phyloP scores from a whole-genome alignment of 164 flowering plant genomes.

The Santalum album region DNA sequence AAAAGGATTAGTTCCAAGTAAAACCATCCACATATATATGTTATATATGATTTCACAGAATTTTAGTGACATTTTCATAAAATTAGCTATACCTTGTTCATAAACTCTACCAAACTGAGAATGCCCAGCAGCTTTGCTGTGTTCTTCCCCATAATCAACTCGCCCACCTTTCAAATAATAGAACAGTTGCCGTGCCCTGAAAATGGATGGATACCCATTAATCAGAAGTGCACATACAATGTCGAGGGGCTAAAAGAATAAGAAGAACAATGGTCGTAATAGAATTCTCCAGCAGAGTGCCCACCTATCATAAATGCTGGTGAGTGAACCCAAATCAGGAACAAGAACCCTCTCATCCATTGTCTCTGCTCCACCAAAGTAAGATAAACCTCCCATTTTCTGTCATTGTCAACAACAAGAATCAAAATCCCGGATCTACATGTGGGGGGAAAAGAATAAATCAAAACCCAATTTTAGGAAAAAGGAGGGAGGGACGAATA shows the following conservation, averaged over 20 bases:
- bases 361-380: slow-evolving; percentile 3
- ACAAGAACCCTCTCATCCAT: background rate
- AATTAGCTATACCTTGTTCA: background rate
- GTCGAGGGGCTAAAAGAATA: background rate
- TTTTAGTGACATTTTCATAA: too few relatives aligned
- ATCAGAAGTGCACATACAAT: too few relatives aligned
- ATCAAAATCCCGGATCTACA: background rate
- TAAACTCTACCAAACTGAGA: slow-evolving; percentile 3
- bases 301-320: slow-evolving; percentile 1
- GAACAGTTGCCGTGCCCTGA: slow-evolving; percentile 3
- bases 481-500: background rate
- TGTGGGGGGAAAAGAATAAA: too few relatives aligned
- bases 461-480: background rate
- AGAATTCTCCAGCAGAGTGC: too few relatives aligned
- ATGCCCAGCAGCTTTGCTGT: slow-evolving; percentile 6
- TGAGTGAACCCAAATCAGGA: slow-evolving; percentile 1
- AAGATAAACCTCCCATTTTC: slow-evolving; percentile 3
- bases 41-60: background rate
- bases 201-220: too few relatives aligned
- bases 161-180: slow-evolving; percentile 5
- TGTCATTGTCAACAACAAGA: background rate
- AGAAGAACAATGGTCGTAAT: too few relatives aligned
- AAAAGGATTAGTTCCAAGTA: background rate
- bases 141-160: slow-evolving; percentile 4
- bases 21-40: background rate